Percentiles rank a stretch among this genome's conserved stretches.
Conservation (phyloP, 352 stramenopile genomes). For the Phytophthora chlamydospora region DNA sequence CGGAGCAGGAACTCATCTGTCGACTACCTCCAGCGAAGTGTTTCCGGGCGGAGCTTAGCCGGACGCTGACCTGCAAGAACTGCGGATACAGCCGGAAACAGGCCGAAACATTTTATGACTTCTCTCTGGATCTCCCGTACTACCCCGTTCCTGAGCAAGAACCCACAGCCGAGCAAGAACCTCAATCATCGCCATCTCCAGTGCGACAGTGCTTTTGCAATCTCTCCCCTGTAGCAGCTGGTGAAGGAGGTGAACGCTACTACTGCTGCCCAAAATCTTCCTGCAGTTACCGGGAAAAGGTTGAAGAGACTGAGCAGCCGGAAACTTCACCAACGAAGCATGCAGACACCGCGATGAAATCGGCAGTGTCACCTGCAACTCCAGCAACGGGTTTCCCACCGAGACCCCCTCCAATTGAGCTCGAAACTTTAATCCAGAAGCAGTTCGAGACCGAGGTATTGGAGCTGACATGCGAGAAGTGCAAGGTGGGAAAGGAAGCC, state of each 20-base stretch:
- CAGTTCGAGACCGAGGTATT: slow-evolving; percentile 83
- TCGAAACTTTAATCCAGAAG: slow-evolving; percentile 71
- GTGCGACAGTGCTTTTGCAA: slow-evolving; percentile 69
- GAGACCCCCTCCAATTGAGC: slow-evolving; percentile 39
- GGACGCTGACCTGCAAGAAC: slow-evolving; percentile 76
- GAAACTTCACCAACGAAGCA: slow-evolving; percentile 19
- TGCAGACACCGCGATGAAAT: slow-evolving; percentile 5
- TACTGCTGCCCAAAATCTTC: slow-evolving; percentile 66
- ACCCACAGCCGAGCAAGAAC: slow-evolving; percentile 37
- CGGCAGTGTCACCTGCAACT: slow-evolving; percentile 11
- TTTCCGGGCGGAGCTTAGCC: slow-evolving; percentile 79
- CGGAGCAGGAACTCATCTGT: slow-evolving; percentile 52
- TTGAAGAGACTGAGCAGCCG: slow-evolving; percentile 12
- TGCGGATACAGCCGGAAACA: slow-evolving; percentile 83
- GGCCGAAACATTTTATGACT: slow-evolving; percentile 86
- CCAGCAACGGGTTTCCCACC: slow-evolving; percentile 10
- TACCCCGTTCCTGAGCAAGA: slow-evolving; percentile 27
- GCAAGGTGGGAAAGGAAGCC: slow-evolving; percentile 69
- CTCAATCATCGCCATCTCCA: slow-evolving; percentile 37
- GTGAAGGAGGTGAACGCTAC: slow-evolving; percentile 42
- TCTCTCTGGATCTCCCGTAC: slow-evolving; percentile 83
- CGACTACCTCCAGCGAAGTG: slow-evolving; percentile 73
- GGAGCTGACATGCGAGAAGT: slow-evolving; percentile 87
- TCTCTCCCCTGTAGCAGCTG: slow-evolving; percentile 38
- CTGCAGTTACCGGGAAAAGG: slow-evolving; percentile 69